Conservation (phyloP, 768 basidiomycete species). For the Auricularia auricula-judae region DNA sequence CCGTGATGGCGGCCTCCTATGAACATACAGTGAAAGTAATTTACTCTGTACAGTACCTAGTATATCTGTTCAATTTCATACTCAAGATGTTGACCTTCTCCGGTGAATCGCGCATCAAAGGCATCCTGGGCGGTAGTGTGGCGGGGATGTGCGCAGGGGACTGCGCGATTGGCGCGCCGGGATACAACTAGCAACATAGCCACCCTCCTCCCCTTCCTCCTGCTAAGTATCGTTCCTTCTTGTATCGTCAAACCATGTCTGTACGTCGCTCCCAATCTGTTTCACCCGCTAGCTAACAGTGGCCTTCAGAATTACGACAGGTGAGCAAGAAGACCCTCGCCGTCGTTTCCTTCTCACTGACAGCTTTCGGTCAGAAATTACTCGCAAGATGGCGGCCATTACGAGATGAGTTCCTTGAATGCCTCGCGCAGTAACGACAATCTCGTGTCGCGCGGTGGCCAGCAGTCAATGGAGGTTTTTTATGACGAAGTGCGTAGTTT, state of each 20-base stretch:
- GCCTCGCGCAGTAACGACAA: constrained; percentile 38
- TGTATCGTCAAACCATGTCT: too few species aligned
- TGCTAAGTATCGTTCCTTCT: too few species aligned
- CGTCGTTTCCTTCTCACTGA: constrained; percentile 49
- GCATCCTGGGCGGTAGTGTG: background rate
- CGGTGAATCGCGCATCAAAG: background rate
- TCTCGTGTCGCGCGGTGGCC: constrained; percentile 22
- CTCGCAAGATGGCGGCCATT: constrained; percentile 49
- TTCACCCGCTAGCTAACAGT: too few species aligned
- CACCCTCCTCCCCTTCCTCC: too few species aligned
- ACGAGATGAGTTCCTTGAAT: constrained; percentile 64
- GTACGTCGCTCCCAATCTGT: too few species aligned
- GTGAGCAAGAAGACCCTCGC: background rate
- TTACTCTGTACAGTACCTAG: background rate
- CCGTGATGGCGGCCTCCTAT: too few species aligned
- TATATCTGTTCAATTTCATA: background rate
- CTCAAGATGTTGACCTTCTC: background rate
- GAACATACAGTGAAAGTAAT: too few species aligned
- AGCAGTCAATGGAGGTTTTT: constrained; percentile 56
- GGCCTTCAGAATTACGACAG: background rate
- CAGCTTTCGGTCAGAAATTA: constrained; percentile 14
- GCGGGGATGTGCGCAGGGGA: too few species aligned
- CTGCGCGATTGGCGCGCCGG: too few species aligned
- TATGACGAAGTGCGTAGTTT: constrained; percentile 52
- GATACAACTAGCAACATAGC: too few species aligned